Conservation (phyloP, 305 asterid genomes). For the Fraxinus sp. region DNA sequence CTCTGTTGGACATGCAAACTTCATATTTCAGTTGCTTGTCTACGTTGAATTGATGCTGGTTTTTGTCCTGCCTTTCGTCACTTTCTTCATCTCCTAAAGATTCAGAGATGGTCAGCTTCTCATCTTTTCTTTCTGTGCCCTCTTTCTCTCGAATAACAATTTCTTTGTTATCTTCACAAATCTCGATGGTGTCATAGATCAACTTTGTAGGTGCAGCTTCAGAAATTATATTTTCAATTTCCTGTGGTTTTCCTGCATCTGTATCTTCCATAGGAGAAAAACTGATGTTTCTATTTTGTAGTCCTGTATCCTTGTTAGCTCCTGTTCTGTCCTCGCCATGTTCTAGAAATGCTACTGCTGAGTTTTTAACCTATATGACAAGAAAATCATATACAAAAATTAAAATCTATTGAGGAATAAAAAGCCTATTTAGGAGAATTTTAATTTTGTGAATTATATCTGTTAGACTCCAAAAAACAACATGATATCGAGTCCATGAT, state of each 20-base stretch:
- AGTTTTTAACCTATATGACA: slow-evolving; percentile 26
- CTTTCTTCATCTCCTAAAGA: slow-evolving; percentile 24
- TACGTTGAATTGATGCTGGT: neutral
- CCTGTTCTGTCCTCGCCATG: slow-evolving; percentile 25
- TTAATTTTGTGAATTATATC: neutral
- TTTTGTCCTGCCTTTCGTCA: slow-evolving; percentile 24
- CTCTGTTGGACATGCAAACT: slow-evolving; percentile 25
- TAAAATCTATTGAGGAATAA: slow-evolving; percentile 8
- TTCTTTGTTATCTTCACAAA: slow-evolving; percentile 23
- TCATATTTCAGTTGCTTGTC: slow-evolving; percentile 19
- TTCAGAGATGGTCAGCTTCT: slow-evolving; percentile 20
- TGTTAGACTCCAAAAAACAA: neutral
- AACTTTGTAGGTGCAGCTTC: slow-evolving; percentile 19
- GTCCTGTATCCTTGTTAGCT: slow-evolving; percentile 24
- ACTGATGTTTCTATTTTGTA: slow-evolving; percentile 18
- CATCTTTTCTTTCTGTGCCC: slow-evolving; percentile 12
- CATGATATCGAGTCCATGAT: neutral
- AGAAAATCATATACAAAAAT: neutral
- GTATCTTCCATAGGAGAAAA: slow-evolving; percentile 8
- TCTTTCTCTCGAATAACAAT: slow-evolving; percentile 15
- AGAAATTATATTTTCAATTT: slow-evolving; percentile 12
- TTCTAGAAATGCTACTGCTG: slow-evolving; percentile 20
- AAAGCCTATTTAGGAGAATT: neutral
- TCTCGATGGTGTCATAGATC: slow-evolving; percentile 14
- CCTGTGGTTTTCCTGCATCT: slow-evolving; percentile 20